phyloP scores from a whole-genome alignment of 2,329 filamentous ascomycete genomes.

The Neurospora crassa region DNA sequence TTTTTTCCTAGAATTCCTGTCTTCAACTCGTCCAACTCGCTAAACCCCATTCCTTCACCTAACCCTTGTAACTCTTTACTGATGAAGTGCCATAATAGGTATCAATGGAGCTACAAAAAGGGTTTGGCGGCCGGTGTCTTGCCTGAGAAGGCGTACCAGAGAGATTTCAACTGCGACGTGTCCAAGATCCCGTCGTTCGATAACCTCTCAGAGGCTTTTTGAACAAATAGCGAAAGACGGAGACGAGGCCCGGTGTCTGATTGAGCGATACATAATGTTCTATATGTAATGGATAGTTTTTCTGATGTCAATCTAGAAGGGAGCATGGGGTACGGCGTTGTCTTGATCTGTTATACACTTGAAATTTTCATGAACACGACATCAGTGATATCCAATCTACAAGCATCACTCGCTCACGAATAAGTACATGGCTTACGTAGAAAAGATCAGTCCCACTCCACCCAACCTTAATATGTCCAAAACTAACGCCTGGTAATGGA shows the following conservation, averaged over 20 bases:
- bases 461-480: neutral
- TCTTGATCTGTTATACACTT: neutral
- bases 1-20: neutral
- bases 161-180: slow-evolving; percentile 57
- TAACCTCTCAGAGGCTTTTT: slow-evolving; percentile 43
- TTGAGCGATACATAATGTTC: neutral
- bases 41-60: neutral
- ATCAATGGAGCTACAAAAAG: slow-evolving; percentile 87
- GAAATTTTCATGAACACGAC: neutral
- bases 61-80: slow-evolving; percentile 1
- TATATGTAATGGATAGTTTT: neutral
- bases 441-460: neutral
- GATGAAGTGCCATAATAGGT: slow-evolving; percentile 9
- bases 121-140: slow-evolving; percentile 71
- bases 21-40: neutral
- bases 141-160: slow-evolving; percentile 62
- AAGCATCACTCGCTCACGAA: neutral
- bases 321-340: neutral
- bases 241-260: neutral
- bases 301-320: neutral
- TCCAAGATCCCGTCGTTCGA: slow-evolving; percentile 44
- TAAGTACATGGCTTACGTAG: neutral
- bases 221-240: neutral
- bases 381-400: neutral
- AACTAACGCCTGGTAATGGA: neutral